Conservation (phyloP, 2,329 filamentous ascomycete species). For the Hymenoscyphus fraxineus region DNA sequence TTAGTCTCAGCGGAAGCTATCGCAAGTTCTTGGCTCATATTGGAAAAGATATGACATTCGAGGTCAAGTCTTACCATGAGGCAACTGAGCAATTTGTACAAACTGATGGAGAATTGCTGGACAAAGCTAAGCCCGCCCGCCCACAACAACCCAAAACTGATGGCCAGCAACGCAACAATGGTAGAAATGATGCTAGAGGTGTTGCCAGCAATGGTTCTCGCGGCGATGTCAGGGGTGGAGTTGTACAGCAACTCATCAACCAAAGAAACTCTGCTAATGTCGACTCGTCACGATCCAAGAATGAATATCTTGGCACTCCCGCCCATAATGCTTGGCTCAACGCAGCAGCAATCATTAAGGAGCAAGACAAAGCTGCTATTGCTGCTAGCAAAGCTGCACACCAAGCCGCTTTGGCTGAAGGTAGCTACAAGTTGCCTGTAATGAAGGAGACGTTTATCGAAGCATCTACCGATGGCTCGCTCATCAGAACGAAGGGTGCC, state of each 20-base stretch:
- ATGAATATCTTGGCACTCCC: conserved; percentile 10
- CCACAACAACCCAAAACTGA: not conserved
- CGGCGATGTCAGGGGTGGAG: not conserved
- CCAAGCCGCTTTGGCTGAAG: conserved; percentile 3
- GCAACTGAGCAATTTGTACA: conserved; percentile 81
- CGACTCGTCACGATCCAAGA: not conserved
- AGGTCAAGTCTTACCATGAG: conserved; percentile 66
- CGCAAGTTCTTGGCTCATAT: conserved; percentile 75
- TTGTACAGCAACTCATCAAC: not conserved
- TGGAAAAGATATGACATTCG: conserved; percentile 57
- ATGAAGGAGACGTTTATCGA: conserved; percentile 33
- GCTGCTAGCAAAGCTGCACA: conserved; percentile 19
- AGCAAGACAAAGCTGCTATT: conserved; percentile 26
- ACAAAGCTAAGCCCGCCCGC: conserved; percentile 15
- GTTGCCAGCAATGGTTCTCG: not conserved
- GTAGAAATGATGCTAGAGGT: not conserved
- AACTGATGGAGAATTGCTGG: conserved; percentile 68
- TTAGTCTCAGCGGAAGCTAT: conserved; percentile 85
- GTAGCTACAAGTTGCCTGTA: conserved; percentile 18
- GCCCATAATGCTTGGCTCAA: conserved; percentile 27
- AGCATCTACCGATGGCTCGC: conserved; percentile 32
- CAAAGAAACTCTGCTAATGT: not conserved
- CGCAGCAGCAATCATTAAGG: conserved; percentile 24
- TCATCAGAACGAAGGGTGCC: conserved; percentile 18
- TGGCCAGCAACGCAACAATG: not conserved